Base-by-base conservation (phyloP, 2,329 filamentous ascomycete genomes). In the Didymosphaeria variabile region DNA sequence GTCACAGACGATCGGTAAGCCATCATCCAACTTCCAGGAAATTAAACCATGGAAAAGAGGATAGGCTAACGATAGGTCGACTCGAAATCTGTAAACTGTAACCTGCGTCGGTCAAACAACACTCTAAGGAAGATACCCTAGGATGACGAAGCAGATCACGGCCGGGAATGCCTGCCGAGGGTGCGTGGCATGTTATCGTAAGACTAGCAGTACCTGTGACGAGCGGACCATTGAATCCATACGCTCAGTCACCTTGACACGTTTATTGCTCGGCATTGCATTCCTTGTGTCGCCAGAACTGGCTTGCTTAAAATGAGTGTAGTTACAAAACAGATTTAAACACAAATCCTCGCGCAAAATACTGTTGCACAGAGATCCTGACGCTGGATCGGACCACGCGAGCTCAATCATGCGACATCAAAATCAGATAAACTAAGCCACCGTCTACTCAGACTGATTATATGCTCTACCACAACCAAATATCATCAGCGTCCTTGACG, bases 211-310 rank as follows among this genome's bases (percentile, higher is more conserved):
- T 3, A 7, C 9, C 34, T 15, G 13, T 12, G 34, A 36, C 2
- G 9, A 36, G 34, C 34, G 9, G 34, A 36, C 34, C 34, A 36
- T 12, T 10, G 10, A 36, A 15, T 36, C 34, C 34, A 36, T 15
- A 36, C 9, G 5, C 34, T 36, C 10, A 36, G 17, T 31, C 40
- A 38, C 65, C 66, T 12, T 83, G 64, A 69, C 83, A 83, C 61
- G 83, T 83, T 52, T 79, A n/a, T 77, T 4, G 81, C 81, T 0
- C 79, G 79, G 62, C 6, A 44, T 19, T 79, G 72, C 40, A 80
- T 62, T n/a, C 56, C 76, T 64, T 82, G 76, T 57, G 80, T 82
- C 0, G 83, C 72, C 1, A 0, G 81, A 79, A 67, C 83, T 81
- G 61, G 81, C 82, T 58, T 72, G 75, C 26, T 58, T 62, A 2